These are phyloP conservation scores for Cyclostephanos tholiformis DNA, from an alignment of 108 stramenopile species.

Conservation along the genomic window DNA sequence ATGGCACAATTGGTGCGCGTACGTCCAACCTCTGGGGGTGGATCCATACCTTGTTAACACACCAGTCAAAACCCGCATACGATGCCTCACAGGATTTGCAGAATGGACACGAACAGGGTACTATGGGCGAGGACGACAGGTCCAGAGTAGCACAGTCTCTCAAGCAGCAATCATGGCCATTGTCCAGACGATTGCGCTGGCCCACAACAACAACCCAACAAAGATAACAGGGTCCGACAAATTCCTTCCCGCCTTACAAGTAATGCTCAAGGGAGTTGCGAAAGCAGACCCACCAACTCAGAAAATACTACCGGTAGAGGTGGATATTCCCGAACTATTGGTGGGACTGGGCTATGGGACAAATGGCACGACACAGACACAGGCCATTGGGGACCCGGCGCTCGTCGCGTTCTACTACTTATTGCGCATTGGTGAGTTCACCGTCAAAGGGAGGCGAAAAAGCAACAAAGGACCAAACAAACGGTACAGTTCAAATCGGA, in stretches of 20 bases:
- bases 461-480: constrained; percentile 3
- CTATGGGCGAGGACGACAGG: constrained; percentile 1
- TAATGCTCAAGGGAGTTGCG: no score
- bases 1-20: constrained; percentile 6
- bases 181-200: no score
- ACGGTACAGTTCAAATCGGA: constrained; percentile 8
- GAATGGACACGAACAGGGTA: neutral
- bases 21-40: constrained; percentile 2
- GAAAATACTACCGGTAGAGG: constrained; percentile 18
- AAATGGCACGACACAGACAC: neutral
- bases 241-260: neutral
- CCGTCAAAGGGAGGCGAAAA: neutral
- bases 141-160: constrained; percentile 2
- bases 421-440: constrained; percentile 14
- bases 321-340: constrained; percentile 7
- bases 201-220: neutral
- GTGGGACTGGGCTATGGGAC: no score
- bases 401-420: constrained; percentile 22
- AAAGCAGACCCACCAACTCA: neutral
- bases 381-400: neutral
- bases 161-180: constrained; percentile 16
- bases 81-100: constrained; percentile 1
- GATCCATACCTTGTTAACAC: neutral
- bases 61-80: neutral
- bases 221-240: neutral